These are phyloP conservation scores for Diutina scorzettiae DNA, from an alignment of 1,139 yeast species.

Conservation along the genomic window DNA sequence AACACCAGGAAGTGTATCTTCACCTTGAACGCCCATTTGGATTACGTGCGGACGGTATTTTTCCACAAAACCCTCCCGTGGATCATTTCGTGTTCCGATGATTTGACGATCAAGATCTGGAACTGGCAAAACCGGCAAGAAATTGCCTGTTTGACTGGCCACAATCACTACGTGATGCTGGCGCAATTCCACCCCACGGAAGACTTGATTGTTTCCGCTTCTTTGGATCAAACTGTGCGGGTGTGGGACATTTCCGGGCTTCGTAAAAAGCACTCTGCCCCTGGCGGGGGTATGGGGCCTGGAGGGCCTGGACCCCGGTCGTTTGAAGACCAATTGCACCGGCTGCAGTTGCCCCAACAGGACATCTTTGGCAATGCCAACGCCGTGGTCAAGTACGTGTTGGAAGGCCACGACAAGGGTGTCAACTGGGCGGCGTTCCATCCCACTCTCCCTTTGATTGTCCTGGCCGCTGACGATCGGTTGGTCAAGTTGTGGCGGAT, in stretches of 20 bases:
- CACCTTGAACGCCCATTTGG: conserved; percentile 87
- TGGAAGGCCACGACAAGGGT: conserved; percentile 97
- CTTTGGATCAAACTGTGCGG: conserved; percentile 96
- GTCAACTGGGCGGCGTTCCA: conserved; percentile 98
- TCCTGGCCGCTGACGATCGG: conserved; percentile 94
- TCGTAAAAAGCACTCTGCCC: conserved; percentile 88
- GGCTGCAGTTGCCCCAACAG: conserved; percentile 69
- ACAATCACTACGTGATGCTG: conserved; percentile 95
- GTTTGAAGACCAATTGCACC: conserved; percentile 70
- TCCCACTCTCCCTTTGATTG: conserved; percentile 90
- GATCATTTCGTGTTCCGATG: conserved; percentile 94
- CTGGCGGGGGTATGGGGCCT: conserved; percentile 14
- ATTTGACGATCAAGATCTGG: conserved; percentile 98
- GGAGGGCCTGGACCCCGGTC: conserved; percentile 36
- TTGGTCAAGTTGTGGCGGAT: conserved; percentile 94
- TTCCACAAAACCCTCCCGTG: conserved; percentile 97
- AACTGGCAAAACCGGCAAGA: conserved; percentile 99
- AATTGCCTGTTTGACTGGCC: conserved; percentile 95
- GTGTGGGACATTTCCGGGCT: conserved; percentile 98
- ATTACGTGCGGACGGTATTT: conserved; percentile 86
- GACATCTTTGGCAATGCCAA: conserved; percentile 92
- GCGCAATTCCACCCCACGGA: conserved; percentile 97
- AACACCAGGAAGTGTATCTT: conserved; percentile 85
- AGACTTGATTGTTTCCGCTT: conserved; percentile 89
- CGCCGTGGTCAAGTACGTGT: conserved; percentile 88